phyloP scores from a whole-genome alignment of 164 flowering plant genomes.

The Berberis thunbergii region DNA sequence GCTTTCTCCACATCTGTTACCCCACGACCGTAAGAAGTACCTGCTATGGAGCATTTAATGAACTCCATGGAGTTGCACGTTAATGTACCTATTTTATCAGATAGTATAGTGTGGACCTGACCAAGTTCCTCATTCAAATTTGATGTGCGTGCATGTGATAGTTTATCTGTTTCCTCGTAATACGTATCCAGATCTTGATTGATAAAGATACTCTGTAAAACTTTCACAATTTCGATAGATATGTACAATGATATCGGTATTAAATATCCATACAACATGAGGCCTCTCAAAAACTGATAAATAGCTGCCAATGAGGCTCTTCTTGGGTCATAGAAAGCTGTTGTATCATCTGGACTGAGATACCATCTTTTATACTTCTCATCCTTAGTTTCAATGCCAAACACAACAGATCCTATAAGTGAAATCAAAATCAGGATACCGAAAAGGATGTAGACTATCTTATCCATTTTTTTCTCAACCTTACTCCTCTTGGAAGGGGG shows the following conservation, averaged over 20 bases:
- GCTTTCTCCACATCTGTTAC: conserved; percentile 72
- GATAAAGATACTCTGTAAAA: conserved; percentile 71
- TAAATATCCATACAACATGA: conserved; percentile 79
- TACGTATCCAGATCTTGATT: conserved; percentile 79
- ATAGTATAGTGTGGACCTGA: conserved; percentile 68
- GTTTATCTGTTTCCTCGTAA: conserved; percentile 58
- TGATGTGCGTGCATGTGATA: conserved; percentile 78
- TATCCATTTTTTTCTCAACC: conserved; percentile 77
- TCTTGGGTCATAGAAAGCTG: conserved; percentile 51
- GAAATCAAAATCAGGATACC: conserved; percentile 49
- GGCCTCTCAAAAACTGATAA: conserved; percentile 74
- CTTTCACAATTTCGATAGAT: conserved; percentile 89
- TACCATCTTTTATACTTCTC: conserved; percentile 67
- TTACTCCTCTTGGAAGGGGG: conserved; percentile 91
- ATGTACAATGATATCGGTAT: conserved; percentile 86
- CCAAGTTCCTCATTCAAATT: conserved; percentile 94
- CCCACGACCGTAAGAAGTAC: conserved; percentile 66
- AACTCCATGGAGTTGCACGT: conserved; percentile 95
- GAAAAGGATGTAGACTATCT: conserved; percentile 65
- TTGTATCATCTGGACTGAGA: conserved; percentile 61
- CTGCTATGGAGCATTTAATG: conserved; percentile 77
- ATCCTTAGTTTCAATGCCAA: conserved; percentile 45
- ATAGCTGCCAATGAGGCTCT: conserved; percentile 54
- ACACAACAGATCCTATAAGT: conserved; percentile 56
- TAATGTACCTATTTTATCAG: conserved; percentile 89